phyloP scores from a whole-genome alignment of 768 basidiomycete species.

The Dentipellis sp. region DNA sequence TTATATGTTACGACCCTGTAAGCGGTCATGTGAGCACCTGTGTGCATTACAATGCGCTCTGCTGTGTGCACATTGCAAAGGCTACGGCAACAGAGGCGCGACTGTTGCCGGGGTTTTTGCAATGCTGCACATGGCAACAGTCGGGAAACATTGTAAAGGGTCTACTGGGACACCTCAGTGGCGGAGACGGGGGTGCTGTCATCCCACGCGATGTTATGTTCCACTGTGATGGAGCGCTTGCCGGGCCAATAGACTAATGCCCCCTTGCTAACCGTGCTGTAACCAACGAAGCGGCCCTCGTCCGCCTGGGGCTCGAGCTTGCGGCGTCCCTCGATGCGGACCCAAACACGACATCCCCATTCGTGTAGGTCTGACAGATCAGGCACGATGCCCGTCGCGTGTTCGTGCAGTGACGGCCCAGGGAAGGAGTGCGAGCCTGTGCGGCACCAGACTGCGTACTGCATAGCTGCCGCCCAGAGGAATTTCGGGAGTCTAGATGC shows the following conservation, averaged over 20 bases:
- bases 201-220: slow-evolving; percentile 16
- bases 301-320: slow-evolving; percentile 11
- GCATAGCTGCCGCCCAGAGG: slow-evolving; percentile 20
- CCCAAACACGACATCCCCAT: slow-evolving; percentile 12
- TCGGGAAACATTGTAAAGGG: no score
- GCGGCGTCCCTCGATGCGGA: not conserved
- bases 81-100: no score
- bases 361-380: slow-evolving; percentile 10
- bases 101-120: no score
- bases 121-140: no score
- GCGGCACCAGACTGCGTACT: slow-evolving; percentile 15
- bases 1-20: no score
- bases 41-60: no score
- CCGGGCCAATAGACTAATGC: slow-evolving; percentile 27
- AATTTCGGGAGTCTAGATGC: slow-evolving; percentile 9
- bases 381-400: slow-evolving; percentile 16
- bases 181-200: no score
- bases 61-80: no score
- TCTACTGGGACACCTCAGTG: no score
- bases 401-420: slow-evolving; percentile 20
- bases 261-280: slow-evolving; percentile 22
- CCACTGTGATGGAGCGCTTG: slow-evolving; percentile 16
- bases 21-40: no score
- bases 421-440: slow-evolving; percentile 14
- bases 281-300: slow-evolving; percentile 24